Conservation (phyloP, 306 rosid species). For the Medicago truncatula region MtrunA17r5.0-ANR NC_053044.1:24477001-24477500, state of each 20-base stretch:
- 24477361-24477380: background rate
- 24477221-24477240: conserved; percentile 38
- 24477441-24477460: conserved; percentile 1
- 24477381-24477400: background rate
- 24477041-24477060: background rate
- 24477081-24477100: conserved; percentile 38
- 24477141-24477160: conserved; percentile 36
- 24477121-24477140: conserved; percentile 22
- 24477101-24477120: conserved; percentile 37
- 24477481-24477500: conserved; percentile 24
- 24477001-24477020: no score
- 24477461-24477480: background rate
- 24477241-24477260: conserved; percentile 39
- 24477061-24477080: conserved; percentile 7
- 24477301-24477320: conserved; percentile 45
- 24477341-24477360: no score
- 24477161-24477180: background rate
- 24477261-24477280: conserved; percentile 42
- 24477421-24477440: background rate
- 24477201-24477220: background rate
- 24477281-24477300: conserved; percentile 45
- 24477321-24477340: conserved; percentile 43
- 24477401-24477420: background rate
- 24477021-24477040: background rate
- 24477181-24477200: conserved; percentile 15